phyloP scores from a whole-genome alignment of 2,329 filamentous ascomycete species.

The Akanthomyces uredinophilus region DNA sequence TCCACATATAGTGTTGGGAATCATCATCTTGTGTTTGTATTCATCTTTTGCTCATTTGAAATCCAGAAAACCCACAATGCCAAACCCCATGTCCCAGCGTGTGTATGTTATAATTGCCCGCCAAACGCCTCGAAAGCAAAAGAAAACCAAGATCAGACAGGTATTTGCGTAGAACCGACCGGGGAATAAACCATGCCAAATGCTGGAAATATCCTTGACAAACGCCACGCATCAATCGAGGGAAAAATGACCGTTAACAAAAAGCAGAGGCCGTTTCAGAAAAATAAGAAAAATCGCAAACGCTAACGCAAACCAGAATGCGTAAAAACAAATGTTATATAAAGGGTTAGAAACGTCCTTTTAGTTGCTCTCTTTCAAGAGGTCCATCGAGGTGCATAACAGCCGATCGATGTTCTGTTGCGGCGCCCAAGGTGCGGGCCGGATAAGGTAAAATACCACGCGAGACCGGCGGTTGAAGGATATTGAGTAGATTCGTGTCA shows the following conservation, averaged over 20 bases:
- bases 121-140: background rate
- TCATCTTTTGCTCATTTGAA: background rate
- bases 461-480: background rate
- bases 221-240: background rate
- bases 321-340: background rate
- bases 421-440: background rate
- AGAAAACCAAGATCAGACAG: background rate
- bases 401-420: background rate
- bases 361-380: background rate
- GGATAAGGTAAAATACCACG: background rate
- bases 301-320: conserved; percentile 11
- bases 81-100: background rate
- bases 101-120: background rate
- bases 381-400: background rate
- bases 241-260: background rate
- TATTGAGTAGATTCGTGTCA: background rate
- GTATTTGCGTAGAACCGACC: background rate
- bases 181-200: background rate
- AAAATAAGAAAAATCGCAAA: conserved; percentile 7
- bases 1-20: background rate
- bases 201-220: conserved; percentile 4
- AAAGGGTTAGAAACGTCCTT: background rate
- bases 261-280: background rate
- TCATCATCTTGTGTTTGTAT: conserved; percentile 1
- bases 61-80: conserved; percentile 5